These are phyloP conservation scores for Pseudogymnoascus sp. DNA, from an alignment of 2,329 filamentous ascomycete species.

Conservation along the genomic window DNA sequence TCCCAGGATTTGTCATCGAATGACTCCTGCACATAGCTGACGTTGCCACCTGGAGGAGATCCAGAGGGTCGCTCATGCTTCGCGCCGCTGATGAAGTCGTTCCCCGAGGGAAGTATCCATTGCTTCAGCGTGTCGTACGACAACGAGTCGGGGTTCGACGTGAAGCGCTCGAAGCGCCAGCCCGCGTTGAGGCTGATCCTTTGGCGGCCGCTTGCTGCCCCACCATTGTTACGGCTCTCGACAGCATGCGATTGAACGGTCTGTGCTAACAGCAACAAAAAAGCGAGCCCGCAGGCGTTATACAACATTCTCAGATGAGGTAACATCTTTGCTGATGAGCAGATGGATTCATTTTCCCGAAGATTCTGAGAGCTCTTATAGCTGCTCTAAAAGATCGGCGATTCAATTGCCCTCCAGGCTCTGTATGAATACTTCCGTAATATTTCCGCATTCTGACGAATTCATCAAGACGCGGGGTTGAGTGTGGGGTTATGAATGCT, in stretches of 20 bases:
- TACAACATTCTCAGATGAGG: conserved; percentile 1
- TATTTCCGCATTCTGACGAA: not conserved
- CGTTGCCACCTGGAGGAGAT: conserved; percentile 23
- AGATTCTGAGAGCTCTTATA: not conserved
- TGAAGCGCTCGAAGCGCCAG: conserved; percentile 35
- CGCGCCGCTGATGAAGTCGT: conserved; percentile 33
- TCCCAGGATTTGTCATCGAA: conserved; percentile 39
- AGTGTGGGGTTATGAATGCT: not conserved
- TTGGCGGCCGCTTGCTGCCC: not conserved
- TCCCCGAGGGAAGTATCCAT: conserved; percentile 37
- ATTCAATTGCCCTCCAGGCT: not conserved
- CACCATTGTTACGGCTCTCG: not conserved
- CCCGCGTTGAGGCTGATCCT: conserved; percentile 22
- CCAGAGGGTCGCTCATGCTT: conserved; percentile 29
- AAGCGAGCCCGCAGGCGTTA: not conserved
- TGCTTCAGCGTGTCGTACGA: conserved; percentile 33
- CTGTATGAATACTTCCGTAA: not conserved
- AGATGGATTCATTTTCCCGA: not conserved
- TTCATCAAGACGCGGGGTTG: not conserved
- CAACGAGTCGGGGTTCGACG: conserved; percentile 32
- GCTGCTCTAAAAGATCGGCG: not conserved
- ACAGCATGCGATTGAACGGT: not conserved
- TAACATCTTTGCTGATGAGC: not conserved
- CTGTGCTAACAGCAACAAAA: not conserved
- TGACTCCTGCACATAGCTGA: conserved; percentile 27